Base-by-base conservation (phyloP, 2,329 filamentous ascomycete genomes). In the Neoscytalidium dimidiatum region DNA sequence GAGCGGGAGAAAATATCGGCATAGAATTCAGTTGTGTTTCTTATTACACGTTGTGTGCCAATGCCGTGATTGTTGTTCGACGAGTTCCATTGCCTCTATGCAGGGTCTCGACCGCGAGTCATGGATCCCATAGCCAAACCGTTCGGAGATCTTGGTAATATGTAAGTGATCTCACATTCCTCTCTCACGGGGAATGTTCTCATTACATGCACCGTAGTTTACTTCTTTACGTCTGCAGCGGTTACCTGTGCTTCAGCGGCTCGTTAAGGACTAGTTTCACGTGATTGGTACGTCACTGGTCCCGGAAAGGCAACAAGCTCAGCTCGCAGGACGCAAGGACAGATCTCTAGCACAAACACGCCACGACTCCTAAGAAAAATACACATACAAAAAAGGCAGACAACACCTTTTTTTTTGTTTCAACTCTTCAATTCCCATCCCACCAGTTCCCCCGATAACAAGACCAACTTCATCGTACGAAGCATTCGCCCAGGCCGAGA, bases 1-100 rank as follows among this genome's bases (percentile, higher is more conserved):
- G 68, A 33, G 67, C 56, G 70, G 74, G 73, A 68, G 71, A 72
- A 76, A 75, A 75, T 71, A 74, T 72, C 70, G 71, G 71, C 75
- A 60, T 70, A 71, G 77, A 77, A 77, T 74, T 76, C 71, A 69
- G 71, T 69, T 69, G 23, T 52, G 35, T 56, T 67, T 66, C 67
- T 63, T 65, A 56, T 41, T 29, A 64, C 13, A 9, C 29, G 4
- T 28, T 21, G 26, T 13, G 0, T 5, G 14, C 21, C 19, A 46
- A 17, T 6, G 17, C 29, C 28, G 9, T 29, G 17, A 26, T 46
- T 44, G 61, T 9, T 52, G 38, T 53, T 48, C 26, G 11, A 53
- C n/a, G 17, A 29, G 56, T 23, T 23, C 26, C 14, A 60, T 41
- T 19, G 13, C 48, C 13, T 11, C 19, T 19, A 53, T 23, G 28